Base-by-base conservation (phyloP, 2,329 filamentous ascomycete genomes). In the Penicillium sp. region DNA sequence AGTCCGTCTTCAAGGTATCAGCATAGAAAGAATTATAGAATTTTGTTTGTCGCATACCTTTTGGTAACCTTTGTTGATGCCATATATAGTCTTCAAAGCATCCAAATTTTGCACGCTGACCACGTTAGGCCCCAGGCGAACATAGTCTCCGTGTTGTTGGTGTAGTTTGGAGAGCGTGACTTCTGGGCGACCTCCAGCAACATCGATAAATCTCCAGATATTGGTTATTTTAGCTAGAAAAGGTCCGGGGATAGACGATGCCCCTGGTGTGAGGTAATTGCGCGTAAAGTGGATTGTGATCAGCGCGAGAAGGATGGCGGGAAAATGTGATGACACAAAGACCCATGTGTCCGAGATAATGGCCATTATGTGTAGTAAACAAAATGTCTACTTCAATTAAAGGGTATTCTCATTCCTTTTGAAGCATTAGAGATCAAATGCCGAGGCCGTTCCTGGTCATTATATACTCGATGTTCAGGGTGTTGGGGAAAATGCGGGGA, bases 1-100 rank as follows among this genome's bases (percentile, higher is more conserved):
- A 62, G 35, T 53, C 35, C 8, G 60, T 62, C 53, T 54, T 7
- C 10, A 2, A 4, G 13, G n/a, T 7, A 4, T 57, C n/a, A 57
- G 16, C 9, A 14, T 3, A 13, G 3, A 30, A 18, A 11, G 14
- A 0, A 8, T 4, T 13, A 16, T 26, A 23, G 23, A 5, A 6
- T 6, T 3, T 40, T 38, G 13, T 18, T 18, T 34, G 8, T 34
- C 32, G 6, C 7, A 34, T 34, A 61, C 59, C 42, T 64, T 64
- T 14, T 53, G 42, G 4, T 39, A 39, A 16, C 19, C 38, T 6
- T 13, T 26, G 16, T 34, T n/a, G 9, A 47, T 14, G 16, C 4
- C 6, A 14, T 26, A 26, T 18, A 29, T 34, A 14, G 13, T 34
- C 32, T 34, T 34, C 32, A 34, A 14, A 5, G 32, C 32, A 14